These are phyloP conservation scores for Entomortierella chlamydospora DNA, from an alignment of 192 early-diverging fungal genomes.

Conservation along the genomic window DNA sequence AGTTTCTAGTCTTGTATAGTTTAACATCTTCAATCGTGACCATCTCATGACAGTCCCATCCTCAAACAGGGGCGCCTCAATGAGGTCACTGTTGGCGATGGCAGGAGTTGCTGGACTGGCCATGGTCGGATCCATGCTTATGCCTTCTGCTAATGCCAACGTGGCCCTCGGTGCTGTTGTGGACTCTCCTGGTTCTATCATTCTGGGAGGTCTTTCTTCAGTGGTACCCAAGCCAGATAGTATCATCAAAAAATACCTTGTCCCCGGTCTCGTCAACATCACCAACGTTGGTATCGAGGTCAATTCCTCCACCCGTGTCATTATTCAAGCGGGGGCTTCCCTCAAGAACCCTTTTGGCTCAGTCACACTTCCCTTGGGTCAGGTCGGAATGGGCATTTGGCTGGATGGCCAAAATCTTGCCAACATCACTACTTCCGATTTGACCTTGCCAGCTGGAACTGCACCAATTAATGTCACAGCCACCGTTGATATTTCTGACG, in stretches of 20 bases:
- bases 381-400: slow-evolving; percentile 18
- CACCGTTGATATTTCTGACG: slow-evolving; percentile 33
- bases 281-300: slow-evolving; percentile 19
- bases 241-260: slow-evolving; percentile 35
- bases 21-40: neutral
- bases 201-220: slow-evolving; percentile 27
- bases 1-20: neutral
- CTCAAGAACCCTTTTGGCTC: slow-evolving; percentile 36
- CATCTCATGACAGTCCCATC: slow-evolving; percentile 9
- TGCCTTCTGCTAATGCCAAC: slow-evolving; percentile 38
- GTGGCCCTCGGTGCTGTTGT: slow-evolving; percentile 25
- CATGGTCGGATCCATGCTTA: slow-evolving; percentile 17
- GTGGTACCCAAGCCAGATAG: slow-evolving; percentile 51
- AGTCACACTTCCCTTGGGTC: slow-evolving; percentile 11
- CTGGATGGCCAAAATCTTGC: slow-evolving; percentile 31
- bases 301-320: slow-evolving; percentile 29
- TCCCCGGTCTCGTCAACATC: slow-evolving; percentile 47
- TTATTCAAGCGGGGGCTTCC: slow-evolving; percentile 17
- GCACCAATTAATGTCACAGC: slow-evolving; percentile 40
- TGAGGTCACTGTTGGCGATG: slow-evolving; percentile 36
- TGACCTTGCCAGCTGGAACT: slow-evolving; percentile 22
- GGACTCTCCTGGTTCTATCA: slow-evolving; percentile 42
- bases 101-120: slow-evolving; percentile 41
- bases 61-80: slow-evolving; percentile 5
- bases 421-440: slow-evolving; percentile 26